Conservation (phyloP, 192 early-diverging fungal genomes). For the Kappamyces sp. region DNA sequence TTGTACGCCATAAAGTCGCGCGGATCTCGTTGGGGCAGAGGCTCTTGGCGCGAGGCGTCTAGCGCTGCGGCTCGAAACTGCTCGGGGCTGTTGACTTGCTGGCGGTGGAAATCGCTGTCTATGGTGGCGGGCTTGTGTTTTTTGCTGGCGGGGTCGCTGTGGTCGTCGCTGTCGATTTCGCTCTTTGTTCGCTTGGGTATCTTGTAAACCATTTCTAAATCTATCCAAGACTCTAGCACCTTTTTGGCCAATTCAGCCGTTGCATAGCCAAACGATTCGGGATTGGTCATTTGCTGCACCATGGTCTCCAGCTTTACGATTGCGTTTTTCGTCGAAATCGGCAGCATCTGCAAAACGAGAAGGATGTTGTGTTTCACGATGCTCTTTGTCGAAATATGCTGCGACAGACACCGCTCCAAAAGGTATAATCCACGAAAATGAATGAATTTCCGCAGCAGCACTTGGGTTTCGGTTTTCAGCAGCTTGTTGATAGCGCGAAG, state of each 20-base stretch:
- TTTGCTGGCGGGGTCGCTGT: conserved; percentile 1
- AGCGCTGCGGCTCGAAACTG: background rate
- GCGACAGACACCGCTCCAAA: conserved; percentile 67
- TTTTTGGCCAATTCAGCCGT: conserved; percentile 36
- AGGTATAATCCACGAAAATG: conserved; percentile 66
- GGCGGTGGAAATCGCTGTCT: background rate
- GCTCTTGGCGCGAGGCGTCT: background rate
- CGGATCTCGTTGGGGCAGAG: conserved; percentile 7
- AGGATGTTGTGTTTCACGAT: conserved; percentile 32
- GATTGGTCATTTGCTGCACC: conserved; percentile 41
- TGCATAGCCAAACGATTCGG: conserved; percentile 36
- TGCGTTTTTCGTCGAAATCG: conserved; percentile 71
- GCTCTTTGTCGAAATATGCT: conserved; percentile 43
- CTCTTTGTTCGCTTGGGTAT: conserved; percentile 38
- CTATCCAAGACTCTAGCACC: conserved; percentile 35
- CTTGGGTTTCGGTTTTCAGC: conserved; percentile 37
- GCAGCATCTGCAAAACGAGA: conserved; percentile 64
- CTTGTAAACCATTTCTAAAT: conserved; percentile 32
- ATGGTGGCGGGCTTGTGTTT: conserved; percentile 5
- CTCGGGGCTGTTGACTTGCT: conserved; percentile 1
- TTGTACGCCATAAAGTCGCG: background rate
- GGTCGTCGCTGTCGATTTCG: background rate
- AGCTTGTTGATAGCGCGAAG: conserved; percentile 58
- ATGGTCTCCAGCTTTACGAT: conserved; percentile 69
- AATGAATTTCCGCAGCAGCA: conserved; percentile 54